Conservation (phyloP, 352 stramenopile species). For the Pythium aquatile region DNA sequence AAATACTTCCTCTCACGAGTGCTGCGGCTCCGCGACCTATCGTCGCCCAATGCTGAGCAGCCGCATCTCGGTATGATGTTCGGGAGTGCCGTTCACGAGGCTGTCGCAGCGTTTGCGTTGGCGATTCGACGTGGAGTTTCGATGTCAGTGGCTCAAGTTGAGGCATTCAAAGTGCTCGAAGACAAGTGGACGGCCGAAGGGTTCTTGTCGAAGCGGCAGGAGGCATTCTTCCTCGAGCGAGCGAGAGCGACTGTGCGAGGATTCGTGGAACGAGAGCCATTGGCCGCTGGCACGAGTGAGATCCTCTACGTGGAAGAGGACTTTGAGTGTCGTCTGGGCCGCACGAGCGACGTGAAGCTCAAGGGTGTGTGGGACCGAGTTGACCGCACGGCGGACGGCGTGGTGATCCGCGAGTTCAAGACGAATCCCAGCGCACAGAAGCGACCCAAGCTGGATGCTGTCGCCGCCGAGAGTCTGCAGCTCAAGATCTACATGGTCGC, state of each 20-base stretch:
- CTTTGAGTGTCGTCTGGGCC: slow-evolving; percentile 52
- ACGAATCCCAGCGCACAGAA: slow-evolving; percentile 58
- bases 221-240: slow-evolving; percentile 34
- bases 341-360: slow-evolving; percentile 48
- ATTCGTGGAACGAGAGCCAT: slow-evolving; percentile 38
- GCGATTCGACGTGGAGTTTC: slow-evolving; percentile 8
- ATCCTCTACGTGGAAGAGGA: slow-evolving; percentile 62
- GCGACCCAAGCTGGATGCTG: slow-evolving; percentile 44
- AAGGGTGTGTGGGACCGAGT: slow-evolving; percentile 80
- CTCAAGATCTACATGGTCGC: slow-evolving; percentile 84
- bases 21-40: slow-evolving; percentile 21
- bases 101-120: slow-evolving; percentile 50
- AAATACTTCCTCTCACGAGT: slow-evolving; percentile 74
- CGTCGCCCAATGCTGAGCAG: slow-evolving; percentile 30
- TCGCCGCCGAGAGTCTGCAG: slow-evolving; percentile 71
- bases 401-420: slow-evolving; percentile 84
- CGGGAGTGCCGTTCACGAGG: slow-evolving; percentile 67
- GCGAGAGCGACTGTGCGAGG: slow-evolving; percentile 40
- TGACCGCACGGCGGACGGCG: slow-evolving; percentile 32
- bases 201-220: slow-evolving; percentile 19
- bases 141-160: neutral
- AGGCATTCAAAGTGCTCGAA: slow-evolving; percentile 2
- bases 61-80: slow-evolving; percentile 68
- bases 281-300: slow-evolving; percentile 10
- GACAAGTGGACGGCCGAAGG: slow-evolving; percentile 12